Conservation (phyloP, 768 basidiomycete genomes). For the Lentinula sp. region DNA sequence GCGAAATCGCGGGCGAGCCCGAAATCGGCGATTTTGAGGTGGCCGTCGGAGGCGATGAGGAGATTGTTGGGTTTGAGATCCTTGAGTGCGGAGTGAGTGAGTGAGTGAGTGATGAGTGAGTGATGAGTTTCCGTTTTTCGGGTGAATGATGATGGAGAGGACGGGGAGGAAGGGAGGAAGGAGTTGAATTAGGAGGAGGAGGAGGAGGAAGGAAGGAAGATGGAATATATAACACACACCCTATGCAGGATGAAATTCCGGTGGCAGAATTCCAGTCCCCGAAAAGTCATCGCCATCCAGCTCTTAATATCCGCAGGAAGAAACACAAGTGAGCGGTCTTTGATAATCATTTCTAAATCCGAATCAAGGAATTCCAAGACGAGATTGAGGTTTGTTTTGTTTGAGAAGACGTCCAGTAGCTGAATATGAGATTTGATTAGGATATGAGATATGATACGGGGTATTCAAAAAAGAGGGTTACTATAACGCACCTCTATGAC, state of each 20-base stretch:
- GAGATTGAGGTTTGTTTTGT: constrained; percentile 93
- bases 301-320: constrained; percentile 94
- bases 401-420: constrained; percentile 96
- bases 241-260: constrained; percentile 91
- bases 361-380: constrained; percentile 96
- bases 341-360: constrained; percentile 95
- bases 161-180: too few relatives aligned
- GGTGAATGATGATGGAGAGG: background rate
- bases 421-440: constrained; percentile 20
- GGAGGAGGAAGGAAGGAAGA: background rate
- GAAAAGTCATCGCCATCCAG: constrained; percentile 98
- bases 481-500: constrained; percentile 72
- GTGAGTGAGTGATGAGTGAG: too few relatives aligned
- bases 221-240: constrained; percentile 38
- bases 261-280: constrained; percentile 98
- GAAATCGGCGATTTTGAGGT: constrained; percentile 97
- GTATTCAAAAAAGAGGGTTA: background rate
- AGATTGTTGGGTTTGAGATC: constrained; percentile 99
- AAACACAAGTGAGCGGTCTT: constrained; percentile 88
- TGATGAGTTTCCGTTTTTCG: background rate
- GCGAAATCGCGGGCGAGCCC: constrained; percentile 96
- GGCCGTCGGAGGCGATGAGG: constrained; percentile 84
- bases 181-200: too few relatives aligned
- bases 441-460: background rate
- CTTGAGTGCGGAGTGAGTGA: constrained; percentile 33